phyloP scores from a whole-genome alignment of 2,329 filamentous ascomycete species.

The Beauveria caledonica region DNA sequence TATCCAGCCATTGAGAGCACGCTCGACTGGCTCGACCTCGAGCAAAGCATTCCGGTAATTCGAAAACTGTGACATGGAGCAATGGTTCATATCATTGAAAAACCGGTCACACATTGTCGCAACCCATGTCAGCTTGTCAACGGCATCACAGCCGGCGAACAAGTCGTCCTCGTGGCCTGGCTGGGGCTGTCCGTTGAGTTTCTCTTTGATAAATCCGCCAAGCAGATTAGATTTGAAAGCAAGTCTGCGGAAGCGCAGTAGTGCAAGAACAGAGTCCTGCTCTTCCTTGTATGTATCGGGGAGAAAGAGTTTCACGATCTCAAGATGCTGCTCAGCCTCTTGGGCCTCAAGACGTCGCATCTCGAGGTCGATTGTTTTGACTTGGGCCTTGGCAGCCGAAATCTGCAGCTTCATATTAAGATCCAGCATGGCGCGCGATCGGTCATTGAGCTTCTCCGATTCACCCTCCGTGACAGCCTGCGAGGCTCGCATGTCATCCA shows the following conservation, averaged over 20 bases:
- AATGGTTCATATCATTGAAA: slow-evolving; percentile 69
- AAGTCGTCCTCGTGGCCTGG: slow-evolving; percentile 67
- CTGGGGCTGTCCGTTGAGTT: slow-evolving; percentile 59
- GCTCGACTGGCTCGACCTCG: slow-evolving; percentile 86
- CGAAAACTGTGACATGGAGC: slow-evolving; percentile 69
- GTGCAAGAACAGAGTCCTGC: slow-evolving; percentile 76
- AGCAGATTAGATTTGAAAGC: slow-evolving; percentile 81
- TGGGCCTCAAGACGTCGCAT: slow-evolving; percentile 79
- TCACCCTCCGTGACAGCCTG: slow-evolving; percentile 89
- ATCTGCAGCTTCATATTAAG: slow-evolving; percentile 89
- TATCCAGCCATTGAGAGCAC: slow-evolving; percentile 80
- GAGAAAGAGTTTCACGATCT: slow-evolving; percentile 81
- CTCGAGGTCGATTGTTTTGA: slow-evolving; percentile 90
- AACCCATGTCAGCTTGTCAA: slow-evolving; percentile 82
- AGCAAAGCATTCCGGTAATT: slow-evolving; percentile 72
- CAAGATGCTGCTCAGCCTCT: slow-evolving; percentile 79
- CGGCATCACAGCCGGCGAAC: slow-evolving; percentile 69
- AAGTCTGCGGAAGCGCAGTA: slow-evolving; percentile 80
- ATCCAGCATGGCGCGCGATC: slow-evolving; percentile 92
- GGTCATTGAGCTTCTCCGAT: slow-evolving; percentile 79
- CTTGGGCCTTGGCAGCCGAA: slow-evolving; percentile 82
- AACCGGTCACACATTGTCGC: slow-evolving; percentile 77
- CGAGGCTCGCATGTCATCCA: slow-evolving; percentile 87
- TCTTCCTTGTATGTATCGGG: slow-evolving; percentile 77
- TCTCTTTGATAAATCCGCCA: slow-evolving; percentile 70